phyloP scores from a whole-genome alignment of 345 rosid genomes.

The Cardamine occulta region DNA sequence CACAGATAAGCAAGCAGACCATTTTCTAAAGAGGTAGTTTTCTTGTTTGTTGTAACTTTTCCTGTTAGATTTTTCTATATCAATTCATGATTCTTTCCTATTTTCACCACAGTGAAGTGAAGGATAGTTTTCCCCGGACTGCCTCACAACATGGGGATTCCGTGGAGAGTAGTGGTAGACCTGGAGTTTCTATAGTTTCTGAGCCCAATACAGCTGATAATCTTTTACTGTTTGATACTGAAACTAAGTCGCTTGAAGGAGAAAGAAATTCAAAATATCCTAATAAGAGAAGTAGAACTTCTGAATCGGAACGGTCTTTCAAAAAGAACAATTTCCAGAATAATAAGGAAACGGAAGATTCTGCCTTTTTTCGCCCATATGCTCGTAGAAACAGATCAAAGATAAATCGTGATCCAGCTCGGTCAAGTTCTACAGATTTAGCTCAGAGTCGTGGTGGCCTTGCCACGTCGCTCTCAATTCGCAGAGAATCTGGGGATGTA shows the following conservation, averaged over 20 bases:
- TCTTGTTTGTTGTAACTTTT: constrained; percentile 33
- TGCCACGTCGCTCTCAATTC: constrained; percentile 57
- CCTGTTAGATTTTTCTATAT: constrained; percentile 20
- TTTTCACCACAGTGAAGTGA: constrained; percentile 72
- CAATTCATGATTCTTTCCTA: constrained; percentile 28
- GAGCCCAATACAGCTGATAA: constrained; percentile 94
- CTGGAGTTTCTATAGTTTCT: constrained; percentile 59
- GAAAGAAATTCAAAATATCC: constrained; percentile 51
- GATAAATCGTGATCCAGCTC: constrained; percentile 77
- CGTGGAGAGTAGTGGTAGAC: constrained; percentile 93
- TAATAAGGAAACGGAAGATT: constrained; percentile 88
- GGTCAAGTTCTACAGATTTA: constrained; percentile 74
- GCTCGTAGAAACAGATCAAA: constrained; percentile 90
- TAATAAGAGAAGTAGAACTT: constrained; percentile 55
- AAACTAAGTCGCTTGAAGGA: constrained; percentile 65
- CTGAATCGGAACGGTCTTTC: constrained; percentile 65
- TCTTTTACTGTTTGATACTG: constrained; percentile 74
- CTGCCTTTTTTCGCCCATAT: constrained; percentile 92
- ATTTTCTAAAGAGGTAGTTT: constrained; percentile 73
- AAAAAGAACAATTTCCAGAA: constrained; percentile 60
- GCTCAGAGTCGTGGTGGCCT: constrained; percentile 68
- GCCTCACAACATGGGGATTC: constrained; percentile 93
- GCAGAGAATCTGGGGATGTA: constrained; percentile 54
- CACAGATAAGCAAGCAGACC: constrained; percentile 73
- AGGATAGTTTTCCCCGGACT: constrained; percentile 80